phyloP scores from a whole-genome alignment of 169 alveolate genomes.

The Besnoitia besnoiti region DNA sequence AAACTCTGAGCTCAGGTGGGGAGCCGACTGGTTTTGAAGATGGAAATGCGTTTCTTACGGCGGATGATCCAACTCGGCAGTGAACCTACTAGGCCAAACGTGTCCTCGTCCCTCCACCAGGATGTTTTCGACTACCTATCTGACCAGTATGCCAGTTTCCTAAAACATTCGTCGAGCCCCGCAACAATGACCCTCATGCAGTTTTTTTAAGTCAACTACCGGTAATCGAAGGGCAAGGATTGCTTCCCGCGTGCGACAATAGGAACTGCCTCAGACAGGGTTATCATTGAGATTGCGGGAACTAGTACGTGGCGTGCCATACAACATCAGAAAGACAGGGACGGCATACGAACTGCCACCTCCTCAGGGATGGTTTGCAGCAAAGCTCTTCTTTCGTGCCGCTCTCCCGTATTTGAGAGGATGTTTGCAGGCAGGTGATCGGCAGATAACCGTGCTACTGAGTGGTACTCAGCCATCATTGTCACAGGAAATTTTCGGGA shows the following conservation, averaged over 20 bases:
- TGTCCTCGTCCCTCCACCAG: slow-evolving; percentile 55
- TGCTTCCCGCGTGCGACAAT: background rate
- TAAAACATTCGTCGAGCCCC: background rate
- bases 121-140: slow-evolving; percentile 68
- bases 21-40: slow-evolving; percentile 59
- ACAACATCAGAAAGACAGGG: background rate
- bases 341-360: background rate
- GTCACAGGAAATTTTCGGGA: slow-evolving; percentile 63
- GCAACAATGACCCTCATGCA: background rate
- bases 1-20: slow-evolving; percentile 56
- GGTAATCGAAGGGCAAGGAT: background rate
- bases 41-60: slow-evolving; percentile 69
- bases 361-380: slow-evolving; percentile 64
- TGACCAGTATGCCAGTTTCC: slow-evolving; percentile 32
- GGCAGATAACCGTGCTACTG: background rate
- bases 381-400: slow-evolving; percentile 70
- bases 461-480: background rate
- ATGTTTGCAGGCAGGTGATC: slow-evolving; percentile 55
- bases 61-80: slow-evolving; percentile 58
- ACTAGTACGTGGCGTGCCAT: slow-evolving; percentile 7
- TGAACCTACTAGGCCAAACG: slow-evolving; percentile 38
- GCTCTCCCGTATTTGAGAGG: slow-evolving; percentile 68
- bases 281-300: background rate
- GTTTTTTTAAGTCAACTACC: slow-evolving; percentile 11
- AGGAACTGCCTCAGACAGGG: slow-evolving; percentile 2